Conservation (phyloP, 805 yeast genomes). For the Babjeviella inositovora region DNA sequence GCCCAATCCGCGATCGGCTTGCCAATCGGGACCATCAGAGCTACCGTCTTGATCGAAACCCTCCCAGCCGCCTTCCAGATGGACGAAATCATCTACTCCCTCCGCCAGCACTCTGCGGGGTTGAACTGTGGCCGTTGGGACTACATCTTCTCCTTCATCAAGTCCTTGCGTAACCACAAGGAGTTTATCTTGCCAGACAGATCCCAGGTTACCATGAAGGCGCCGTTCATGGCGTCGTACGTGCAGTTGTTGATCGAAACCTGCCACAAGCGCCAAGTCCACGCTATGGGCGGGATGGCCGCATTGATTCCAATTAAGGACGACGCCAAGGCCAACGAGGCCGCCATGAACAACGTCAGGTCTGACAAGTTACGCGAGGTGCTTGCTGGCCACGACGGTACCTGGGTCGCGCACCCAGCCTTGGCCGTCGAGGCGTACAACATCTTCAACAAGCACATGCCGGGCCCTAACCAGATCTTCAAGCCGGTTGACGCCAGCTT, state of each 20-base stretch:
- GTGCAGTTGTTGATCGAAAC: slow-evolving; percentile 52
- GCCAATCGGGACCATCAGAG: slow-evolving; percentile 57
- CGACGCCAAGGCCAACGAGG: slow-evolving; percentile 41
- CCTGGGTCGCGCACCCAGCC: slow-evolving; percentile 71
- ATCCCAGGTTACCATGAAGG: slow-evolving; percentile 50
- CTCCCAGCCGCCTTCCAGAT: slow-evolving; percentile 62
- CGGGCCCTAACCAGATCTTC: slow-evolving; percentile 58
- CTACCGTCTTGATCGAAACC: slow-evolving; percentile 58
- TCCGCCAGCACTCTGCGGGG: slow-evolving; percentile 56
- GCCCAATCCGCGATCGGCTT: slow-evolving; percentile 49
- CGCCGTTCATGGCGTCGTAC: slow-evolving; percentile 55
- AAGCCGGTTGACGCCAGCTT: too few species aligned
- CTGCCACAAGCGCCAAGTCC: slow-evolving; percentile 57
- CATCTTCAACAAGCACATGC: slow-evolving; percentile 63
- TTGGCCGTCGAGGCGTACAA: slow-evolving; percentile 48
- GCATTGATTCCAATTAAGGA: slow-evolving; percentile 63
- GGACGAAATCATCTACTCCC: slow-evolving; percentile 66
- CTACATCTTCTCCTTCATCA: slow-evolving; percentile 56
- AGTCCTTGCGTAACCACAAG: slow-evolving; percentile 44
- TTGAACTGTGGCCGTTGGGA: slow-evolving; percentile 73
- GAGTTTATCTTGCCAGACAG: slow-evolving; percentile 56
- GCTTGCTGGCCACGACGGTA: slow-evolving; percentile 55
- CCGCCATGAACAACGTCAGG: slow-evolving; percentile 53
- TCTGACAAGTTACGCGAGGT: slow-evolving; percentile 57
- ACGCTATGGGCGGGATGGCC: slow-evolving; percentile 72